phyloP scores from a whole-genome alignment of 148 eudicot genomes.

The Chenopodium album region DNA sequence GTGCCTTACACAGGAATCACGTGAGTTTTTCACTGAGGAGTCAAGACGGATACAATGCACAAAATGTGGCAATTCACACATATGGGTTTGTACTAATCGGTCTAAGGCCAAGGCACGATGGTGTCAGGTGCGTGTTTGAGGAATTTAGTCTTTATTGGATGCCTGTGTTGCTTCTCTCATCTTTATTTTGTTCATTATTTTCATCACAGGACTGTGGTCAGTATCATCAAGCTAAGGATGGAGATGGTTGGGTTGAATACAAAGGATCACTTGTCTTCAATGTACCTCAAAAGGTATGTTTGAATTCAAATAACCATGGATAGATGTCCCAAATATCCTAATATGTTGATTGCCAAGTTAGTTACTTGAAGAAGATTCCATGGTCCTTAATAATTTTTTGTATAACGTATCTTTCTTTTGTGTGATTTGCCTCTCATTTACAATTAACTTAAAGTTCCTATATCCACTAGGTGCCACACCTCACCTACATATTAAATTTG shows the following conservation, averaged over 20 bases:
- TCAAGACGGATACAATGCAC: slow-evolving; percentile 98
- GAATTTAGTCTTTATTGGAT: slow-evolving; percentile 5
- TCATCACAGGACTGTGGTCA: slow-evolving; percentile 80
- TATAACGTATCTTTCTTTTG: neutral
- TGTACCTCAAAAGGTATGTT: slow-evolving; percentile 61
- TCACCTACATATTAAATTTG: neutral
- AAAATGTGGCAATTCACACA: slow-evolving; percentile 88
- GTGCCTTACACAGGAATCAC: slow-evolving; percentile 43
- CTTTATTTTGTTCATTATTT: slow-evolving; percentile 13
- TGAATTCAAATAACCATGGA: slow-evolving; percentile 2
- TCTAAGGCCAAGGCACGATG: slow-evolving; percentile 90
- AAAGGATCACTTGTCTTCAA: slow-evolving; percentile 65
- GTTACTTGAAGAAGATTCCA: neutral
- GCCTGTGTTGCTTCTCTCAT: neutral
- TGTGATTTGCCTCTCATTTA: neutral
- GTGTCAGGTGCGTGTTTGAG: slow-evolving; percentile 74
- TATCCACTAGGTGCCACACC: neutral
- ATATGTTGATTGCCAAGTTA: neutral
- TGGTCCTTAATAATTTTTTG: neutral
- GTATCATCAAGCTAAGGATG: slow-evolving; percentile 99
- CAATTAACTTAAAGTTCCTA: neutral
- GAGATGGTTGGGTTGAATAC: slow-evolving; percentile 97
- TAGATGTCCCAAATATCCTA: neutral
- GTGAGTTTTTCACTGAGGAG: slow-evolving; percentile 83
- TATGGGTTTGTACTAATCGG: slow-evolving; percentile 97